phyloP scores from a whole-genome alignment of 257 asterid species.

The Echium plantagineum region DNA sequence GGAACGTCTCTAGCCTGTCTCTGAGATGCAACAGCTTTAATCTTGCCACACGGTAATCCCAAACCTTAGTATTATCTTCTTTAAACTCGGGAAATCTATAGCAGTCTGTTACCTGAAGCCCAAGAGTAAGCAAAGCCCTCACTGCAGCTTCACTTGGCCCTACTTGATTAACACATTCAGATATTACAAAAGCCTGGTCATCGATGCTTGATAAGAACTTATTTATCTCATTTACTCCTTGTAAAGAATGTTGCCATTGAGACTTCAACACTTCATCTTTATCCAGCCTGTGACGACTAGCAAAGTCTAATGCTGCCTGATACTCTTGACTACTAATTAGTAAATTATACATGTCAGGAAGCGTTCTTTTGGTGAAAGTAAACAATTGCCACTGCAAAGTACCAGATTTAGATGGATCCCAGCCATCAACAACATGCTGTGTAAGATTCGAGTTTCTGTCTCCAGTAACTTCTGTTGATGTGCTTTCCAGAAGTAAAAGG shows the following conservation, averaged over 20 bases:
- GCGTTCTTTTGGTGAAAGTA: conserved; percentile 58
- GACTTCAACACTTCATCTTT: conserved; percentile 80
- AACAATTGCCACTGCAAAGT: conserved; percentile 58
- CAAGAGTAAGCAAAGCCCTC: conserved; percentile 58
- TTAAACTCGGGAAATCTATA: conserved; percentile 50
- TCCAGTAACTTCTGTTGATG: conserved; percentile 28
- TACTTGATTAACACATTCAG: conserved; percentile 67
- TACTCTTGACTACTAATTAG: conserved; percentile 49
- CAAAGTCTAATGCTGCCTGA: conserved; percentile 73
- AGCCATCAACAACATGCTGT: conserved; percentile 29
- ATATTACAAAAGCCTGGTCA: conserved; percentile 58
- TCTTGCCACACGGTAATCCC: conserved; percentile 75
- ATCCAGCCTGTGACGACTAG: conserved; percentile 69
- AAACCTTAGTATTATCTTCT: conserved; percentile 40
- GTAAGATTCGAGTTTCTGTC: conserved; percentile 15
- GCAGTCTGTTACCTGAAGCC: conserved; percentile 60
- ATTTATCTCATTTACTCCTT: conserved; percentile 65
- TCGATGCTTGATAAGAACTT: conserved; percentile 47
- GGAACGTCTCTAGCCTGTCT: conserved; percentile 89
- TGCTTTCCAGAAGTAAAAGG: conserved; percentile 62
- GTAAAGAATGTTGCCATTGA: conserved; percentile 75
- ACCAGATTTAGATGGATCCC: conserved; percentile 30
- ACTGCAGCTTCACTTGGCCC: conserved; percentile 77
- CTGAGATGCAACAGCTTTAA: conserved; percentile 63
- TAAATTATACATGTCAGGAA: conserved; percentile 61